Evolutionary conservation across 495 filamentous ascomycete species (phyloP).

Genomic region (Trichocladium antarcticum): DNA sequence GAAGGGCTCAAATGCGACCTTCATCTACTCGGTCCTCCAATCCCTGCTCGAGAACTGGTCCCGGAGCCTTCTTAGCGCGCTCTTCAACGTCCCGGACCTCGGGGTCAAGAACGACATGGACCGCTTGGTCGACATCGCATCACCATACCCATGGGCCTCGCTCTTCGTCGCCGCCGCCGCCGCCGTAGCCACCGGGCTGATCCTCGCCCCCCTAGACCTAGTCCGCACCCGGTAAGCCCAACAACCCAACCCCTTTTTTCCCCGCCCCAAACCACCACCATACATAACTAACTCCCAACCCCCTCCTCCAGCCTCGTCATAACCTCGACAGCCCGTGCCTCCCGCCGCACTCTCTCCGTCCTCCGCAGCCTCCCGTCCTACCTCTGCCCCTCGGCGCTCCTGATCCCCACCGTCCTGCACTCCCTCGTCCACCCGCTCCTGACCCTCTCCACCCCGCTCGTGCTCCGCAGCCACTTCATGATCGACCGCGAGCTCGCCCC

Average conservation of each 20-base stretch:
- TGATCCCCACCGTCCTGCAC: slow-evolving; percentile 77
- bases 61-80: slow-evolving; percentile 66
- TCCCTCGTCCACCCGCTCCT: slow-evolving; percentile 71
- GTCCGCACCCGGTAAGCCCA: slow-evolving; percentile 63
- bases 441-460: slow-evolving; percentile 64
- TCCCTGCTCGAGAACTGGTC: slow-evolving; percentile 82
- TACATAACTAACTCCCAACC: slow-evolving; percentile 12
- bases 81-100: slow-evolving; percentile 73
- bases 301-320: slow-evolving; percentile 50
- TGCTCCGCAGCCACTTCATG: slow-evolving; percentile 63
- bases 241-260: neutral
- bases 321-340: slow-evolving; percentile 55
- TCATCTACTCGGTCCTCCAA: slow-evolving; percentile 73
- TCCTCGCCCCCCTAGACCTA: slow-evolving; percentile 79
- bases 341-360: slow-evolving; percentile 61
- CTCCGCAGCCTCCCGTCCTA: slow-evolving; percentile 68
- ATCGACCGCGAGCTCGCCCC: slow-evolving; percentile 79
- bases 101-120: slow-evolving; percentile 47
- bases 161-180: slow-evolving; percentile 74
- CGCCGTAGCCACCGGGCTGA: slow-evolving; percentile 62
- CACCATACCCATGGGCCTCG: slow-evolving; percentile 59
- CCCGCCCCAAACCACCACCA: neutral
- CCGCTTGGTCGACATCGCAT: slow-evolving; percentile 47
- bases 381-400: slow-evolving; percentile 55
- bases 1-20: slow-evolving; percentile 88